Conservation (phyloP, 148 eudicot genomes). For the Vaccinium macrocarpon region DNA sequence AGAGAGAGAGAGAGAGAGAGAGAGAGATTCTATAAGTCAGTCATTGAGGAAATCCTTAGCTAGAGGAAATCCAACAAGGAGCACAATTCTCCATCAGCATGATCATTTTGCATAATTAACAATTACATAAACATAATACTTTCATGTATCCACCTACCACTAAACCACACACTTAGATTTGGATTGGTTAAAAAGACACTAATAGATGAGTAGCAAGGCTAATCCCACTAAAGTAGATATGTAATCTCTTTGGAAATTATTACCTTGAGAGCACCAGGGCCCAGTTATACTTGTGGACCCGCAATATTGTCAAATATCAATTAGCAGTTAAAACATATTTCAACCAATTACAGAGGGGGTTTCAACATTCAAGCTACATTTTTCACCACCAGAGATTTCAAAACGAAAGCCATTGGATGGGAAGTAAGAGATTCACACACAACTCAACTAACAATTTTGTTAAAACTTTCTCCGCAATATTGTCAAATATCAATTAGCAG, state of each 20-base stretch:
- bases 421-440: too few species aligned
- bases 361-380: too few species aligned
- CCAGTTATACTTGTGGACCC: too few species aligned
- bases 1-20: too few species aligned
- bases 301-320: too few species aligned
- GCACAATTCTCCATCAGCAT: background rate
- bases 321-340: too few species aligned
- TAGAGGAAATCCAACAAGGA: slow-evolving; percentile 18
- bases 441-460: too few species aligned
- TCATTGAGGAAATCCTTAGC: background rate
- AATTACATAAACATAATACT: background rate
- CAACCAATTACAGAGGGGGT: too few species aligned
- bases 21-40: background rate
- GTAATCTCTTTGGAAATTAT: background rate
- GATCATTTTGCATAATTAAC: background rate
- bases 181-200: slow-evolving; percentile 2
- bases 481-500: too few species aligned
- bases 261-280: background rate
- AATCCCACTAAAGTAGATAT: background rate
- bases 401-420: too few species aligned
- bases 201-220: background rate
- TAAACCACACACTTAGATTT: background rate
- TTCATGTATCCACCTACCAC: background rate
- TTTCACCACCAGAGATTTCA: too few species aligned
- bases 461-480: too few species aligned